Evolutionary conservation across 2,329 filamentous ascomycete species (phyloP).

Genomic region (Botrytis tulipae): DNA sequence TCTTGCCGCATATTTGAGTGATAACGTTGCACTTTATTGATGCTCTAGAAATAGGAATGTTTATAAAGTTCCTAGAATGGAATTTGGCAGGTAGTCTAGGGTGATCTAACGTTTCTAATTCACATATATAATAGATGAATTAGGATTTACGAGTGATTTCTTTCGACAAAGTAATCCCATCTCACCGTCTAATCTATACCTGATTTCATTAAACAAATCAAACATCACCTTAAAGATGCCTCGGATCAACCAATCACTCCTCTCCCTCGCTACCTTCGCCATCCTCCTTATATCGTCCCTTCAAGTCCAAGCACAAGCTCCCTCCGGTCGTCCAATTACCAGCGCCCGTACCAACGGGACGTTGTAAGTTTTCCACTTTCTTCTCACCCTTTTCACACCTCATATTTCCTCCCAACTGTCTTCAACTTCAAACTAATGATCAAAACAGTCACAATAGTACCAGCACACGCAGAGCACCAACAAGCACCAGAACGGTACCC

Average conservation of each 20-base stretch:
- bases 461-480: slow-evolving; percentile 1
- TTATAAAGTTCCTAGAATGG: not conserved
- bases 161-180: not conserved
- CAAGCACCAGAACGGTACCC: not conserved
- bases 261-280: not conserved
- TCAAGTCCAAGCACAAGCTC: slow-evolving; percentile 4
- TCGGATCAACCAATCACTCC: not conserved
- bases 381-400: no score
- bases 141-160: not conserved
- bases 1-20: slow-evolving; percentile 9
- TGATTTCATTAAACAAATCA: not conserved
- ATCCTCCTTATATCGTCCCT: slow-evolving; percentile 8
- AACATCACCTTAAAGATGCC: not conserved
- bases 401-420: no score
- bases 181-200: not conserved
- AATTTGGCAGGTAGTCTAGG: slow-evolving; percentile 6
- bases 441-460: not conserved
- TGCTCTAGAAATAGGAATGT: not conserved
- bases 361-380: not conserved
- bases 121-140: not conserved
- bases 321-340: not conserved
- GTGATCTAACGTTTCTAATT: not conserved
- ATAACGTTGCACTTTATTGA: not conserved
- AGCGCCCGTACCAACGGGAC: slow-evolving; percentile 8
- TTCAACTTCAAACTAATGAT: not conserved